Percentiles rank a stretch among this genome's conserved stretches.
These are phyloP conservation scores for Fusarium torreyae DNA, from an alignment of 2,329 filamentous ascomycete species.

Conservation along the genomic window DNA sequence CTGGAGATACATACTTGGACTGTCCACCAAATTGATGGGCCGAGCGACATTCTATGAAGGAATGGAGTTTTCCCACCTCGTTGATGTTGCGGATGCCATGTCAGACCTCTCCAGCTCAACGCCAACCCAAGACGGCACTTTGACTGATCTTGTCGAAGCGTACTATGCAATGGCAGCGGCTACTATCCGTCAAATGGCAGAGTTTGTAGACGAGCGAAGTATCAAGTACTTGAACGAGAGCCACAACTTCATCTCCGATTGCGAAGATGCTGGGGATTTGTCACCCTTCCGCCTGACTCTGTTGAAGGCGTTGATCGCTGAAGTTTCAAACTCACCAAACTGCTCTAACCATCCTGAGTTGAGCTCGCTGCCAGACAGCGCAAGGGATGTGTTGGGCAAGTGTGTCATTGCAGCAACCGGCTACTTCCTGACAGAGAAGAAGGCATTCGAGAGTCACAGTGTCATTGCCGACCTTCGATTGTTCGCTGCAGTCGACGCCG, in stretches of 20 bases:
- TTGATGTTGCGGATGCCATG: conserved; percentile 54
- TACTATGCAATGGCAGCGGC: conserved; percentile 53
- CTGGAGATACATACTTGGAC: conserved; percentile 59
- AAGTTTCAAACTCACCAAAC: conserved; percentile 50
- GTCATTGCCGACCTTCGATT: conserved; percentile 48
- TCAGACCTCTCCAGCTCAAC: conserved; percentile 48
- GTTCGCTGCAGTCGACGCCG: conserved; percentile 55
- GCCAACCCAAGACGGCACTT: conserved; percentile 44
- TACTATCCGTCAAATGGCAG: conserved; percentile 61
- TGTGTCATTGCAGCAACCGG: conserved; percentile 48
- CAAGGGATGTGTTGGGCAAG: conserved; percentile 50
- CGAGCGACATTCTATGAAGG: conserved; percentile 67
- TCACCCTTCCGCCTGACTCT: conserved; percentile 55
- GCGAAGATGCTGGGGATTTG: conserved; percentile 41
- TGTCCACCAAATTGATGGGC: conserved; percentile 66
- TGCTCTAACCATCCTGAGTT: conserved; percentile 47
- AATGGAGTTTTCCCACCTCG: conserved; percentile 59
- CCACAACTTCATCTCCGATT: conserved; percentile 47
- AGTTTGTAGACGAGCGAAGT: conserved; percentile 61
- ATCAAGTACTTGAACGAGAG: conserved; percentile 56
- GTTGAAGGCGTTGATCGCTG: conserved; percentile 54
- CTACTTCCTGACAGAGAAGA: conserved; percentile 52
- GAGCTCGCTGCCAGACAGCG: conserved; percentile 42
- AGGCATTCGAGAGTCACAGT: conserved; percentile 48
- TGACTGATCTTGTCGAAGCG: conserved; percentile 54